Percentiles rank a stretch among this genome's conserved stretches.
Evolutionary conservation across 208 protist genomes (phyloP).

Genomic region (Leishmania martiniquensis): DNA sequence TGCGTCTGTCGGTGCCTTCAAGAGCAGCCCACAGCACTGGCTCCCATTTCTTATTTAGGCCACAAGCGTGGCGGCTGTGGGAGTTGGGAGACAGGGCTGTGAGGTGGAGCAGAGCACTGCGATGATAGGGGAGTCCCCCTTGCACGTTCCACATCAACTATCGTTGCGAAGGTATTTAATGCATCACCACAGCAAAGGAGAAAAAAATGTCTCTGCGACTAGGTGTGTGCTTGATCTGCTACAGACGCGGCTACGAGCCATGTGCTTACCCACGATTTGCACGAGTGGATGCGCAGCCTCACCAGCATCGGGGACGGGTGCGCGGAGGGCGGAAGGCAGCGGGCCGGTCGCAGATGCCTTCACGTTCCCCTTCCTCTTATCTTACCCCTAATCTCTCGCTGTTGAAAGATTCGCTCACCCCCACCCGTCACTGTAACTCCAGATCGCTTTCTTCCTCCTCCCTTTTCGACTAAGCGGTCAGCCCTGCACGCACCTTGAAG

Average conservation of each 20-base stretch:
- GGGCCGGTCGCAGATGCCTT: not conserved
- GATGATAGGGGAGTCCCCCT: no score
- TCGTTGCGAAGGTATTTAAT: no score
- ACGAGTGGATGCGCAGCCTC: not conserved
- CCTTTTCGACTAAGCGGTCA: conserved; percentile 8
- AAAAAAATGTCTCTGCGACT: not conserved
- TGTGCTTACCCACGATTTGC: not conserved
- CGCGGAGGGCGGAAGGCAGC: not conserved
- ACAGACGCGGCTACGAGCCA: not conserved
- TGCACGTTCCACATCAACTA: no score
- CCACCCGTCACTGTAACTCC: not conserved
- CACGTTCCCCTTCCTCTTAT: not conserved
- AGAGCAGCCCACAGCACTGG: not conserved
- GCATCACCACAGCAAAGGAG: not conserved
- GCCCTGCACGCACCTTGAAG: conserved; percentile 38
- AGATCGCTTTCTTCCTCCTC: no score
- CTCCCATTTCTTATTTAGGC: not conserved
- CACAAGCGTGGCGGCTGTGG: not conserved
- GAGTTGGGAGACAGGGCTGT: no score
- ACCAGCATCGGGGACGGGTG: not conserved
- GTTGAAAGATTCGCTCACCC: not conserved
- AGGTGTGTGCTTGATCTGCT: not conserved
- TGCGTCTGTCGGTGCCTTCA: not conserved
- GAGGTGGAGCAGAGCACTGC: no score
- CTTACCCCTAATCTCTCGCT: not conserved